A percentile compares a stretch with the other conserved stretches of the same genome.
Evolutionary conservation across 208 protist species (phyloP).

Genomic region (Crithidia thermophila): DNA sequence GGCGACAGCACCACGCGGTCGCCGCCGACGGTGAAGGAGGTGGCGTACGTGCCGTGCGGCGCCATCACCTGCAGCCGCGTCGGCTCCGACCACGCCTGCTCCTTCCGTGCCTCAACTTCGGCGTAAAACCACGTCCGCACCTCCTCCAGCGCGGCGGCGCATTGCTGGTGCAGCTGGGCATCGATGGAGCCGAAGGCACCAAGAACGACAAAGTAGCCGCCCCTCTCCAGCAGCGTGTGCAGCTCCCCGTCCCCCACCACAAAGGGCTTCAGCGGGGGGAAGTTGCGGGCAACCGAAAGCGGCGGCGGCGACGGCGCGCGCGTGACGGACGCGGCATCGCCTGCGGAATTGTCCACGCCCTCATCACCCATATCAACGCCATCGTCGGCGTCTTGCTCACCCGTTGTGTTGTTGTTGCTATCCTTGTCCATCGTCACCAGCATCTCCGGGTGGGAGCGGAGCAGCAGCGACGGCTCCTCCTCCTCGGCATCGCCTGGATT

Average conservation of each 20-base stretch:
- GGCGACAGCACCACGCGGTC: slow-evolving; percentile 23
- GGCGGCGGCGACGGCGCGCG: slow-evolving; percentile 5
- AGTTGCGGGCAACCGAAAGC: slow-evolving; percentile 3
- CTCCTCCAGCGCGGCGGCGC: slow-evolving; percentile 42
- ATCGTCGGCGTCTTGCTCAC: not conserved
- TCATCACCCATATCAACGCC: not conserved
- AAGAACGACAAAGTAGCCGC: slow-evolving; percentile 70
- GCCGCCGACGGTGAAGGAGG: slow-evolving; percentile 20
- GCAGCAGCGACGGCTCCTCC: not conserved
- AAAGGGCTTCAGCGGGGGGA: slow-evolving; percentile 32
- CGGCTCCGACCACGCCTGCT: slow-evolving; percentile 40
- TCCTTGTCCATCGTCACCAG: slow-evolving; percentile 6
- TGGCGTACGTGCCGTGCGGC: slow-evolving; percentile 22
- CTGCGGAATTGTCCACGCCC: not conserved
- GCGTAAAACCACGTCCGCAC: slow-evolving; percentile 46
- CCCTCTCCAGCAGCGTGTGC: slow-evolving; percentile 35
- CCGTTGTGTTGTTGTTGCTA: not conserved
- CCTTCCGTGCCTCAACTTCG: slow-evolving; percentile 40
- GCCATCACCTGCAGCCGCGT: slow-evolving; percentile 32
- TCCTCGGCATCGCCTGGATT: slow-evolving; percentile 14
- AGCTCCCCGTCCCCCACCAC: slow-evolving; percentile 23
- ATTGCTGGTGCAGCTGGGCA: slow-evolving; percentile 48
- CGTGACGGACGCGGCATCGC: slow-evolving; percentile 5
- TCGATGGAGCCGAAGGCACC: slow-evolving; percentile 56
- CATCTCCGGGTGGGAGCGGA: slow-evolving; percentile 9